Evolutionary conservation across 345 rosid species (phyloP).

Genomic region (Heritiera fomes): DNA sequence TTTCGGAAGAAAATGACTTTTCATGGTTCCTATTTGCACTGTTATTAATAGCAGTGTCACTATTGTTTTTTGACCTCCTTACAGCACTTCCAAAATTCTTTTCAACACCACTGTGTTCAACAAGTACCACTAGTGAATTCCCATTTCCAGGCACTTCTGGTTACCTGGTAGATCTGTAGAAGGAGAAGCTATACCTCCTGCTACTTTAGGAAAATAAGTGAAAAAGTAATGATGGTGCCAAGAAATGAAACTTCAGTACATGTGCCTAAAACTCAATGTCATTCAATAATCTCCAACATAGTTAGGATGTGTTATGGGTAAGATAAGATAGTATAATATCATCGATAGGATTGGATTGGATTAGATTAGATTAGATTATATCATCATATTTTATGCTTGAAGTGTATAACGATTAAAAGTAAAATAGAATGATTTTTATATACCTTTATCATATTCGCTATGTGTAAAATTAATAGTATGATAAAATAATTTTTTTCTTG

Average conservation of each 20-base stretch:
- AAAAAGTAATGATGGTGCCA: not conserved
- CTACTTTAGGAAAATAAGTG: not conserved
- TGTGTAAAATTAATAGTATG: too few relatives aligned
- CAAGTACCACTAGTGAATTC: slow-evolving; percentile 13
- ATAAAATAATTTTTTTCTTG: too few relatives aligned
- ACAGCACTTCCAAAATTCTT: slow-evolving; percentile 2
- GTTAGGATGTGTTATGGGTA: not conserved
- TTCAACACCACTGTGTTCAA: not conserved
- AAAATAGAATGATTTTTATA: too few relatives aligned
- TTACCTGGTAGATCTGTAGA: not conserved
- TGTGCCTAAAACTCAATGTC: slow-evolving; percentile 3
- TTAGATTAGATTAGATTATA: too few relatives aligned
- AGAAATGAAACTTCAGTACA: not conserved
- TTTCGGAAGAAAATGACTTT: slow-evolving; percentile 5
- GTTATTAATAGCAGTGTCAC: not conserved
- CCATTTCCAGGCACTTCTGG: slow-evolving; percentile 24
- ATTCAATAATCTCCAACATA: slow-evolving; percentile 2
- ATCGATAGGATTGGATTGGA: too few relatives aligned
- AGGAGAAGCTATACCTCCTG: not conserved
- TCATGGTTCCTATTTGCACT: slow-evolving; percentile 11
- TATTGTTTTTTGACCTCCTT: slow-evolving; percentile 7
- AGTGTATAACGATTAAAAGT: too few relatives aligned
- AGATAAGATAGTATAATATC: too few relatives aligned
- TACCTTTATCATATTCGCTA: too few relatives aligned
- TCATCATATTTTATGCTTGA: too few relatives aligned